Conservation (phyloP, 495 filamentous ascomycete genomes). For the Podospora didyma region DNA sequence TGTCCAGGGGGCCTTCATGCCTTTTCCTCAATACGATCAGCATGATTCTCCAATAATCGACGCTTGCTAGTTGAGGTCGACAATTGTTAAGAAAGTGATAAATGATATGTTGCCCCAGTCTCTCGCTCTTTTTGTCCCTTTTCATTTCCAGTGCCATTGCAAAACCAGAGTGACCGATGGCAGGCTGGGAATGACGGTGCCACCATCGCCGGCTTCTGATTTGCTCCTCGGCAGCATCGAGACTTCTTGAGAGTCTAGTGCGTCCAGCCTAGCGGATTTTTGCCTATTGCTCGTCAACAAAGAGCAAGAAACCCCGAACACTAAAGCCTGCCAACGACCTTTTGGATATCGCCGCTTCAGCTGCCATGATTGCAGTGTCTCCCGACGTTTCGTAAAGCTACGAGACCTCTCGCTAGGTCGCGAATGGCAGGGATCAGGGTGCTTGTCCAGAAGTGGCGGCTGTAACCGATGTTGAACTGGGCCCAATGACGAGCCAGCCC, state of each 20-base stretch:
- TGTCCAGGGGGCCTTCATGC: background rate
- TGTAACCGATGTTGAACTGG: background rate
- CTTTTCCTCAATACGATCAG: background rate
- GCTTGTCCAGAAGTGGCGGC: background rate
- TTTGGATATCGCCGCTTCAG: background rate
- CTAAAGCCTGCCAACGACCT: too few relatives aligned
- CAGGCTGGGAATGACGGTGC: background rate
- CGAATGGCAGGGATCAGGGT: background rate
- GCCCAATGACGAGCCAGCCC: background rate
- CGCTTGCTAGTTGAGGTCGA: background rate
- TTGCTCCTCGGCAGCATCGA: slow-evolving; percentile 4
- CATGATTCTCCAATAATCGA: background rate
- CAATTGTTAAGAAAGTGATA: background rate
- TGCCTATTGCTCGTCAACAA: too few relatives aligned
- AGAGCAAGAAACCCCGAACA: too few relatives aligned
- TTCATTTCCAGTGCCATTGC: background rate
- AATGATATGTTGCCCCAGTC: background rate
- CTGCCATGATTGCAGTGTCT: background rate
- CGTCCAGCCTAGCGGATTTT: too few relatives aligned
- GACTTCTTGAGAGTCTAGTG: slow-evolving; percentile 2
- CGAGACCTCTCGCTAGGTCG: background rate
- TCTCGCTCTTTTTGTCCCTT: background rate
- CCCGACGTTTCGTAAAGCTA: background rate
- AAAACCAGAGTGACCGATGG: background rate
- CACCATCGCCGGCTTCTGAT: slow-evolving; percentile 9